These are phyloP conservation scores for Thecaphora thlaspeos DNA, from an alignment of 1,284 basidiomycete species.

Conservation along the genomic window DNA sequence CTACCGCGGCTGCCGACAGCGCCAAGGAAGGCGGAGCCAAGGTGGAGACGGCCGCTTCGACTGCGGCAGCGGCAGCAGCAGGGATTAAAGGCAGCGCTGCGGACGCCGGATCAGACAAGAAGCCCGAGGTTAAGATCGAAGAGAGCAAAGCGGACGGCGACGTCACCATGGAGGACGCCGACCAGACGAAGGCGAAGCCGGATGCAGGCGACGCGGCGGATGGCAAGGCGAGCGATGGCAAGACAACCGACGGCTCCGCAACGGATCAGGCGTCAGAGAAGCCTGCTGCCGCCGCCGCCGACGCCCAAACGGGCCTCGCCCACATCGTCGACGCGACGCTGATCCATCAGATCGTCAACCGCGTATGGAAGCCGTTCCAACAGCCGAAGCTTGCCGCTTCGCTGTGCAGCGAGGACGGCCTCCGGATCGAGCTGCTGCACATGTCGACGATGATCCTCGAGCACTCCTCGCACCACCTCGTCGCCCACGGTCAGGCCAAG, in stretches of 20 bases:
- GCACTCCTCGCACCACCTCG: conserved; percentile 69
- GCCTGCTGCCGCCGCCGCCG: conserved; percentile 2
- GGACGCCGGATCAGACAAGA: conserved; percentile 57
- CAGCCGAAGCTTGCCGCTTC: conserved; percentile 58
- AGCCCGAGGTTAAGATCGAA: conserved; percentile 55
- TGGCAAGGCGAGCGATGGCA: not conserved
- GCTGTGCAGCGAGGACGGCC: conserved; percentile 70
- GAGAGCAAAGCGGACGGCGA: conserved; percentile 4
- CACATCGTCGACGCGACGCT: conserved; percentile 68
- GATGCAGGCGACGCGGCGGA: too few relatives aligned
- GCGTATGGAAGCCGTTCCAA: conserved; percentile 77
- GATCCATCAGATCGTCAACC: conserved; percentile 69
- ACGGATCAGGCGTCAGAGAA: not conserved
- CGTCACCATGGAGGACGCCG: conserved; percentile 3
- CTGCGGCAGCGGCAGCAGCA: not conserved
- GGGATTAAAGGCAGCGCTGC: not conserved
- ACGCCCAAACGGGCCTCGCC: not conserved
- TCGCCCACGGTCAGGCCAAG: conserved; percentile 71
- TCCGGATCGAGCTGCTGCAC: conserved; percentile 87
- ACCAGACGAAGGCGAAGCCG: conserved; percentile 3
- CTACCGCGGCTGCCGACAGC: too few relatives aligned
- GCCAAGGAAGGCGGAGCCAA: conserved; percentile 8
- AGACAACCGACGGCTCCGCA: too few relatives aligned
- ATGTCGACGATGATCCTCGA: conserved; percentile 87
- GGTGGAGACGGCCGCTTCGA: conserved; percentile 3